Evolutionary conservation across 2,329 filamentous ascomycete genomes (phyloP).

Genomic region (Arthroderma sp.): DNA sequence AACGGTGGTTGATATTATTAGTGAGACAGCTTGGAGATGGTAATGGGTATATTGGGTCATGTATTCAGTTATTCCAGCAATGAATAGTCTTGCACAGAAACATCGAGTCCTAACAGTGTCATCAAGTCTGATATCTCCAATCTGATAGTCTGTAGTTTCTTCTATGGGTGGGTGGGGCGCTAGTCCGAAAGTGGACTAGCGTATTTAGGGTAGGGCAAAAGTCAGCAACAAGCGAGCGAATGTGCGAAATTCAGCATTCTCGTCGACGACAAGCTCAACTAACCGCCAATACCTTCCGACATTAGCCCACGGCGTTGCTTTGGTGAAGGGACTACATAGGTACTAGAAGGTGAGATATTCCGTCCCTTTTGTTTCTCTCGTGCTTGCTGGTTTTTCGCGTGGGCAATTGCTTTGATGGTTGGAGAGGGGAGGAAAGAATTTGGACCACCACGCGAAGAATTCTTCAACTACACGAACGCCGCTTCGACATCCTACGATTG

Average conservation of each 20-base stretch:
- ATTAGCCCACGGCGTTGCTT: slow-evolving; percentile 26
- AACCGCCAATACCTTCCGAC: slow-evolving; percentile 28
- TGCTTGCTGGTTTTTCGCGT: not conserved
- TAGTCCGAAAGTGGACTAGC: slow-evolving; percentile 20
- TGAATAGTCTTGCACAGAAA: no score
- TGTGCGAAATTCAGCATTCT: slow-evolving; percentile 31
- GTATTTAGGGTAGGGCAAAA: slow-evolving; percentile 25
- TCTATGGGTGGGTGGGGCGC: not conserved
- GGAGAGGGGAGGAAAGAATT: not conserved
- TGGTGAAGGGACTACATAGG: slow-evolving; percentile 31
- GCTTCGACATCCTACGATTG: no score
- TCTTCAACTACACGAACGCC: no score
- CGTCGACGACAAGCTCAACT: slow-evolving; percentile 26
- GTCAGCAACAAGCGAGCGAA: slow-evolving; percentile 31
- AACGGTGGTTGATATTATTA: no score
- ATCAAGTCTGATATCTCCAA: no score
- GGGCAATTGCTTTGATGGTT: no score
- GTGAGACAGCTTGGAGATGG: no score
- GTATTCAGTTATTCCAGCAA: no score
- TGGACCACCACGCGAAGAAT: not conserved
- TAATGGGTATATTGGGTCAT: no score
- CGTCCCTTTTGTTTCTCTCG: slow-evolving; percentile 9
- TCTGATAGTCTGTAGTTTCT: no score
- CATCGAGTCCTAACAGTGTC: no score
- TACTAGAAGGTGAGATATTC: slow-evolving; percentile 30